These are phyloP conservation scores for Artemisia annua DNA, from an alignment of 129 eudicot genomes.

Conservation along the genomic window DNA sequence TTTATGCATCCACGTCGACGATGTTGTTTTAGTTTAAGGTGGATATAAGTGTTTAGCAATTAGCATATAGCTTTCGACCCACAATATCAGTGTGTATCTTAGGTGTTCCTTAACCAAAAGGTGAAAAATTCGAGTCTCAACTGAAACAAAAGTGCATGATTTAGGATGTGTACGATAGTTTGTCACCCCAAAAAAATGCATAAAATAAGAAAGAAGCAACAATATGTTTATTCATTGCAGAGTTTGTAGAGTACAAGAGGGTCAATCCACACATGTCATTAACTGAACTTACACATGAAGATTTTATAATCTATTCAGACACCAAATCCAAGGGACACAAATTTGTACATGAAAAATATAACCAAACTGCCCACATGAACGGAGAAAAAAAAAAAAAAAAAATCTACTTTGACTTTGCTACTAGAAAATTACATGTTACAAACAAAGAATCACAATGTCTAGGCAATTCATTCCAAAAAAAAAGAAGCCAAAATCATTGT, in stretches of 20 bases:
- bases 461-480: constrained; percentile 16
- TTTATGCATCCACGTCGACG: too few relatives aligned
- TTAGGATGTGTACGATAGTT: too few relatives aligned
- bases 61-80: too few relatives aligned
- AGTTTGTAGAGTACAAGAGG: constrained; percentile 20
- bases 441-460: constrained; percentile 24
- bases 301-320: constrained; percentile 33
- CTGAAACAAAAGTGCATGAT: too few relatives aligned
- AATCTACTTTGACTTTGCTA: constrained; percentile 22
- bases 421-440: constrained; percentile 25
- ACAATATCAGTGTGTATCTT: too few relatives aligned
- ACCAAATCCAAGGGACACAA: constrained; percentile 37
- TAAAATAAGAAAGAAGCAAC: constrained; percentile 24
- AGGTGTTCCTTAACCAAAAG: too few relatives aligned
- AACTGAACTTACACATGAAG: constrained; percentile 24
- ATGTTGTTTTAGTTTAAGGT: too few relatives aligned
- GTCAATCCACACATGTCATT: constrained; percentile 34
- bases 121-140: too few relatives aligned
- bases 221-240: constrained; percentile 18
- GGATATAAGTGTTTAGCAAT: too few relatives aligned
- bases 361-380: constrained; percentile 28
- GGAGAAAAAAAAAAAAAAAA: background rate
- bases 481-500: constrained; percentile 7
- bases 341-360: constrained; percentile 38
- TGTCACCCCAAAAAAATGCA: background rate